These are phyloP conservation scores for Suillus ampliporus DNA, from an alignment of 768 basidiomycete species.

Conservation along the genomic window DNA sequence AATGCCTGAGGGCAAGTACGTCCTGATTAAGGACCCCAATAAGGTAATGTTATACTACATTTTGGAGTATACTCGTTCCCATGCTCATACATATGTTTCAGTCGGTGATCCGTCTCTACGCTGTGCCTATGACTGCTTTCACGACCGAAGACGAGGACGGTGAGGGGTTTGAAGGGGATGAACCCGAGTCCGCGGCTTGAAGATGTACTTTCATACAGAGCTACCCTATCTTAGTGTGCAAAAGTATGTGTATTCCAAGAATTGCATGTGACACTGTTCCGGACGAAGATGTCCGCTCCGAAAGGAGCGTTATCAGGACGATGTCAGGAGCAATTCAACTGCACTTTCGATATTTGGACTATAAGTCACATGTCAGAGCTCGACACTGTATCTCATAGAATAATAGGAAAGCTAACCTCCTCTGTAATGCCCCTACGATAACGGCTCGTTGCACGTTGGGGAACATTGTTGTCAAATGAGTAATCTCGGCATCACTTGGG, in stretches of 20 bases:
- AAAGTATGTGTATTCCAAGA: neutral
- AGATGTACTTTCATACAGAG: conserved; percentile 4
- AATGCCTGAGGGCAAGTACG: conserved; percentile 98
- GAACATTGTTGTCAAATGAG: conserved; percentile 80
- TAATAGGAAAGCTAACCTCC: conserved; percentile 61
- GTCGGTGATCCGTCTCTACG: conserved; percentile 93
- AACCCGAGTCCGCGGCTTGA: conserved; percentile 42
- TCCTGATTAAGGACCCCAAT: conserved; percentile 97
- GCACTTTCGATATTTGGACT: conserved; percentile 83
- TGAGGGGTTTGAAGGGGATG: conserved; percentile 47
- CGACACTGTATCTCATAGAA: neutral
- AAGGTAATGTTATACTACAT: conserved; percentile 59
- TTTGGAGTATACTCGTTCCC: conserved; percentile 2
- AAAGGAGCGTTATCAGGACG: conserved; percentile 38
- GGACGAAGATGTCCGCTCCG: neutral
- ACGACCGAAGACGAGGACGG: conserved; percentile 80
- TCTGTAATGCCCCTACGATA: conserved; percentile 77
- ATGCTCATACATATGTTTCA: conserved; percentile 40
- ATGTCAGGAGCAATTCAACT: conserved; percentile 76
- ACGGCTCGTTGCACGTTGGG: conserved; percentile 77
- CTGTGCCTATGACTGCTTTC: conserved; percentile 89
- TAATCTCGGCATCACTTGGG: conserved; percentile 78
- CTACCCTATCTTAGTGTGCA: neutral
- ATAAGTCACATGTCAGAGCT: conserved; percentile 16
- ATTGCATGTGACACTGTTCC: neutral